Base-by-base conservation (phyloP, 1,139 yeast species). In the Williopsis jadinii region DNA sequence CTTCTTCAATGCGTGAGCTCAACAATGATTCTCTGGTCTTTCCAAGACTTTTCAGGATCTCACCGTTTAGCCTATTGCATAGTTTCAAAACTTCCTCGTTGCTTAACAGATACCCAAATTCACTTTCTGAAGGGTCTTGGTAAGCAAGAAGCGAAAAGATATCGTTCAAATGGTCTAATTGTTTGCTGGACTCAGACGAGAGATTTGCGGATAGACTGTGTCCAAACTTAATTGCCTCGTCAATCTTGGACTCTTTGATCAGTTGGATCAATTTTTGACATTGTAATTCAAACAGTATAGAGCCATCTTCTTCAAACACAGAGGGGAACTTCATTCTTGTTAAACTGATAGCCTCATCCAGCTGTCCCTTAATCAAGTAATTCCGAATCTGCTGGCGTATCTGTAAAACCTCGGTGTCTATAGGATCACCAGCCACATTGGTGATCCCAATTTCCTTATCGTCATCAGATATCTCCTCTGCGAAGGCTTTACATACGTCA, bases 401-500 rank as follows among this genome's bases (percentile, higher is more conserved):
- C 24, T 59, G 58, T 12, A 78, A 62, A 43, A 72, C 58, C n/a
- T 60, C 69, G 11, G 10, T 13, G 5, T 30, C 15, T 9, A n/a
- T 12, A 13, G 11, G 9, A 19, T 45, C 52, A 41, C 54, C 44
- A 30, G 33, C 28, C 29, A 37, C 48, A 49, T 59, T 38, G 51
- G 58, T 32, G 11, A 38, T 35, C 40, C 55, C 46, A 40, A 56
- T 58, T 46, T 55, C 35, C 46, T 38, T 45, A 19, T 51, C 54
- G 35, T 58, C 58, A 11, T 52, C 54, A 32, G 52, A 51, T 34
- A 78, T 59, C 47, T 75, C 86, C 26, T 63, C 59, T 27, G 73
- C 63, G 52, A 87, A 80, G 0, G 86, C 79, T 42, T 71, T 71
- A 9, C 82, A 77, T 0, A 88, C 77, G 37, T 81, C 81, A 41